Percentiles rank a stretch among this genome's conserved stretches.
These are phyloP conservation scores for Coleophoma eucalyptorum DNA, from an alignment of 2,329 filamentous ascomycete species.

Conservation along the genomic window DNA sequence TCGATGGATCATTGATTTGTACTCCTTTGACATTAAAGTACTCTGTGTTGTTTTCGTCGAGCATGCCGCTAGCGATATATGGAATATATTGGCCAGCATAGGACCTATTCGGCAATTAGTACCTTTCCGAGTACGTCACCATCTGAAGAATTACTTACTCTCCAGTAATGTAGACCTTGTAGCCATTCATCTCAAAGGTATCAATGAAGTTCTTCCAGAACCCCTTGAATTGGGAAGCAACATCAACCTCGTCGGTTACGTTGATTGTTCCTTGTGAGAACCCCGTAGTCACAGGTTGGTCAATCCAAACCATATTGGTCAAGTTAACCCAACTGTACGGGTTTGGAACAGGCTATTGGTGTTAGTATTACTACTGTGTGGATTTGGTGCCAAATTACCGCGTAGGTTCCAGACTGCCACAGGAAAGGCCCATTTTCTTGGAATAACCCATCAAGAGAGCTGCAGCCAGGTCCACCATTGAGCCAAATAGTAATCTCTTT, in stretches of 20 bases:
- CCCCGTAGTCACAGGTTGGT: slow-evolving; percentile 33
- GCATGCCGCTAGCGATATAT: slow-evolving; percentile 47
- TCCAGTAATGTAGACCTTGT: slow-evolving; percentile 60
- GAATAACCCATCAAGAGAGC: slow-evolving; percentile 91
- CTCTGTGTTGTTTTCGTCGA: slow-evolving; percentile 42
- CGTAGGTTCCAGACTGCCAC: slow-evolving; percentile 23
- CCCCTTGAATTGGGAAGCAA: slow-evolving; percentile 52
- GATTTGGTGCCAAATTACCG: not conserved
- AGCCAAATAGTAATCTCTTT: slow-evolving; percentile 68
- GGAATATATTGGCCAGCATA: slow-evolving; percentile 46
- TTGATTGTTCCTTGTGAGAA: slow-evolving; percentile 51
- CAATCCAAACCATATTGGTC: slow-evolving; percentile 24
- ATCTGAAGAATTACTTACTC: slow-evolving; percentile 32
- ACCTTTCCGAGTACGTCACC: too few relatives aligned
- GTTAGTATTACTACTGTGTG: not conserved
- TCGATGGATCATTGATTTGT: slow-evolving; percentile 58
- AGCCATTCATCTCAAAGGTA: slow-evolving; percentile 49
- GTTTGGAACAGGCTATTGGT: slow-evolving; percentile 14
- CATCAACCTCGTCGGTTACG: slow-evolving; percentile 47
- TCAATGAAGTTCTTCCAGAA: slow-evolving; percentile 62
- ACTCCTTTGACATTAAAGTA: slow-evolving; percentile 57
- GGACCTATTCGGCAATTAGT: slow-evolving; percentile 6
- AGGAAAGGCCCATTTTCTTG: slow-evolving; percentile 31
- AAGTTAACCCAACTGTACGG: slow-evolving; percentile 23
- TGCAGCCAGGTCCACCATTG: slow-evolving; percentile 94